Evolutionary conservation across 129 eudicot genomes (phyloP).

Genomic region (Chrysanthemum makinoi): DNA sequence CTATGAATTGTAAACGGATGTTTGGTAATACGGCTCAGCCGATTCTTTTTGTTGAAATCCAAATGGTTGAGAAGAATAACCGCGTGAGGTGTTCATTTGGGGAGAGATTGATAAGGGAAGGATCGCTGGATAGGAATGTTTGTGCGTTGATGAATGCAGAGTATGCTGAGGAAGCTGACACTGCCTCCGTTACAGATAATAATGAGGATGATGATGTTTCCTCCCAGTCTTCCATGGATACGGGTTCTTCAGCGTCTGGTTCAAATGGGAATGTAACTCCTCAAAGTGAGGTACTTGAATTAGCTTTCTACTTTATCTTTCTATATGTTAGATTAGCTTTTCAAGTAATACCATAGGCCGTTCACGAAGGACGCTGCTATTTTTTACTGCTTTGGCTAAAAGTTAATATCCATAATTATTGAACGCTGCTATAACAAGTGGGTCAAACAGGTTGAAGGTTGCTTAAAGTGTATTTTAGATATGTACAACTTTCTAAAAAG

Average conservation of each 20-base stretch:
- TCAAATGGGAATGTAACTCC: conserved; percentile 44
- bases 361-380: background rate
- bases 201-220: conserved; percentile 79
- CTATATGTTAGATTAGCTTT: background rate
- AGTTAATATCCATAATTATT: background rate
- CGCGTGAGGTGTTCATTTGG: conserved; percentile 32
- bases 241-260: conserved; percentile 38
- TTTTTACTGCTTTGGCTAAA: background rate
- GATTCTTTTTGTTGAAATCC: conserved; percentile 53
- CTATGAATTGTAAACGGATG: conserved; percentile 74
- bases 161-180: conserved; percentile 87
- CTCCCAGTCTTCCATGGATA: conserved; percentile 60
- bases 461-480: background rate
- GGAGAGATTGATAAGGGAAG: conserved; percentile 50
- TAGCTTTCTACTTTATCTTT: background rate
- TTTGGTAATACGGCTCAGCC: conserved; percentile 73
- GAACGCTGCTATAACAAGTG: too few relatives aligned
- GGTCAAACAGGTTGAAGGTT: background rate
- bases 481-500: background rate
- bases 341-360: background rate
- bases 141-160: conserved; percentile 76
- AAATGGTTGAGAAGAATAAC: conserved; percentile 45
- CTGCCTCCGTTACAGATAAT: conserved; percentile 57
- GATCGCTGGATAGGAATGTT: conserved; percentile 49
- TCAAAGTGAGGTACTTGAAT: conserved; percentile 36